Evolutionary conservation across 352 stramenopile species (phyloP).

Genomic region (Globisporangium heterothallicum): DNA sequence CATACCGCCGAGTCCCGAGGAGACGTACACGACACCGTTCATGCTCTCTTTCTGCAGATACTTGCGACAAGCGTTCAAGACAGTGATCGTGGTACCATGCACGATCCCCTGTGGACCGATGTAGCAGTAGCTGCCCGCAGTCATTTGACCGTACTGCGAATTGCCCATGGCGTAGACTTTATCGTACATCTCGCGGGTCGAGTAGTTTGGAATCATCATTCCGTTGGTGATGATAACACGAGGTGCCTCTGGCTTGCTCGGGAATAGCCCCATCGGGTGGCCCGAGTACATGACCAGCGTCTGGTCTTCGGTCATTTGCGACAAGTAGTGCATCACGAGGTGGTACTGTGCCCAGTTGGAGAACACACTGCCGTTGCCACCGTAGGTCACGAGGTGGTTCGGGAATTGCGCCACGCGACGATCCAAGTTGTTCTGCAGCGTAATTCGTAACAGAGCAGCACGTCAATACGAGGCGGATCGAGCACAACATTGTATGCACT

Average conservation of each 20-base stretch:
- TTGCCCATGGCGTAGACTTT: conserved; percentile 86
- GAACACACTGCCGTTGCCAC: conserved; percentile 87
- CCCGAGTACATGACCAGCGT: conserved; percentile 89
- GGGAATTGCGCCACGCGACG: conserved; percentile 83
- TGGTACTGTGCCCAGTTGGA: conserved; percentile 89
- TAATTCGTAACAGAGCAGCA: background rate
- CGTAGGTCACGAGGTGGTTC: conserved; percentile 85
- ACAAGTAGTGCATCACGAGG: conserved; percentile 84
- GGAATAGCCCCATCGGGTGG: conserved; percentile 85
- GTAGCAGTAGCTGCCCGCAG: conserved; percentile 89
- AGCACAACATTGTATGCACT: background rate
- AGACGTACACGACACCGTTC: conserved; percentile 81
- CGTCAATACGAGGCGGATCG: background rate
- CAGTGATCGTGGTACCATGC: conserved; percentile 87
- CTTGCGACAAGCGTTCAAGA: conserved; percentile 87
- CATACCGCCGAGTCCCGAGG: conserved; percentile 83
- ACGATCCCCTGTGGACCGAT: conserved; percentile 89
- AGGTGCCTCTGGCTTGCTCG: conserved; percentile 60
- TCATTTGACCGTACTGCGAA: conserved; percentile 89
- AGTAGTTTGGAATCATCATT: conserved; percentile 90
- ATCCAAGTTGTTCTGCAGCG: conserved; percentile 75
- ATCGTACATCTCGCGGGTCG: conserved; percentile 79
- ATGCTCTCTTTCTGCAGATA: conserved; percentile 71
- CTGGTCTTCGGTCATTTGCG: conserved; percentile 84
- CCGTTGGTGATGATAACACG: conserved; percentile 87